These are phyloP conservation scores for Albophoma yamanashiensis DNA, from an alignment of 2,329 filamentous ascomycete genomes.

Conservation along the genomic window DNA sequence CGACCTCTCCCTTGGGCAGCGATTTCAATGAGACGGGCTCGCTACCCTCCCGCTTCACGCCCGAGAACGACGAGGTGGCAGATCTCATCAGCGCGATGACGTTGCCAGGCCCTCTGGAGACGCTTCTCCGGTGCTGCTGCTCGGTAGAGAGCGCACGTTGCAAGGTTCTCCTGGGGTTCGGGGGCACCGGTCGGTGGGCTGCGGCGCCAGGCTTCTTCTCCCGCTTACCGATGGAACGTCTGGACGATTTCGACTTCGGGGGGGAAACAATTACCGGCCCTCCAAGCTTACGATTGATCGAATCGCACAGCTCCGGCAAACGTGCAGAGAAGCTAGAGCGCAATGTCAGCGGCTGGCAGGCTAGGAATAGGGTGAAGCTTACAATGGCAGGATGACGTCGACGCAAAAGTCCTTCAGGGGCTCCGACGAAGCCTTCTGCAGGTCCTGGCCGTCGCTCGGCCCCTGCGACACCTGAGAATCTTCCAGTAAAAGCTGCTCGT, in stretches of 20 bases:
- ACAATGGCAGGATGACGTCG: conserved; percentile 74
- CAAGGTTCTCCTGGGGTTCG: conserved; percentile 39
- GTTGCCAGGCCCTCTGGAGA: conserved; percentile 45
- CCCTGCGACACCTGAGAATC: conserved; percentile 31
- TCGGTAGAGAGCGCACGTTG: conserved; percentile 54
- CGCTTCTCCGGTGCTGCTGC: conserved; percentile 39
- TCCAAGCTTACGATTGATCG: conserved; percentile 66
- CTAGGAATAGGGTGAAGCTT: conserved; percentile 19
- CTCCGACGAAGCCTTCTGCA: conserved; percentile 40
- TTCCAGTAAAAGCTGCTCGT: conserved; percentile 40
- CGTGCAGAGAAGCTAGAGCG: conserved; percentile 56
- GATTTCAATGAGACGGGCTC: conserved; percentile 44
- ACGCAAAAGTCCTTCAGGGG: conserved; percentile 67
- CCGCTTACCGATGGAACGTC: conserved; percentile 27
- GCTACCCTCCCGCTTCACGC: conserved; percentile 58
- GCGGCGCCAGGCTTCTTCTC: conserved; percentile 41
- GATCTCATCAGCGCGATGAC: conserved; percentile 57
- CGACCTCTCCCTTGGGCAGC: conserved; percentile 31
- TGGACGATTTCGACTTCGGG: conserved; percentile 37
- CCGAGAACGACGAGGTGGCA: conserved; percentile 49
- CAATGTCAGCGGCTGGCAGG: conserved; percentile 22
- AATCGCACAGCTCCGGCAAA: conserved; percentile 59
- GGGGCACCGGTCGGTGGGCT: conserved; percentile 33
- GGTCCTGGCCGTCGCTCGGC: conserved; percentile 21
- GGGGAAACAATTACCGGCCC: conserved; percentile 53